Conservation (phyloP, 2,329 filamentous ascomycete species). For the Onygena corvina region DNA sequence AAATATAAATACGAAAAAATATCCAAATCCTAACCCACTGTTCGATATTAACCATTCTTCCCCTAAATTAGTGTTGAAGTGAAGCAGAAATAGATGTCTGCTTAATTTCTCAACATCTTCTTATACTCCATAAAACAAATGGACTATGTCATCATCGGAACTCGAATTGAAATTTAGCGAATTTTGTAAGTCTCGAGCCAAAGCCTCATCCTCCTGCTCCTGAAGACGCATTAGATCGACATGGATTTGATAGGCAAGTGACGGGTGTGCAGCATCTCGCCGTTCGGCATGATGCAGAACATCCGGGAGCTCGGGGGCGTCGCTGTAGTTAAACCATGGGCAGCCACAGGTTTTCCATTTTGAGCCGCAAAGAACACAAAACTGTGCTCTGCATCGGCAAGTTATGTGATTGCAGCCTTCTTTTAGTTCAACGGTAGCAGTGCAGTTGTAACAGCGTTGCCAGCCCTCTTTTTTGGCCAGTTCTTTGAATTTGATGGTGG, state of each 20-base stretch:
- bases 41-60: too few relatives aligned
- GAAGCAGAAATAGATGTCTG: too few relatives aligned
- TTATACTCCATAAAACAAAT: too few relatives aligned
- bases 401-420: slow-evolving; percentile 84
- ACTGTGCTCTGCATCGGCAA: slow-evolving; percentile 70
- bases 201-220: slow-evolving; percentile 38
- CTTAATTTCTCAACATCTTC: not conserved
- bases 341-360: slow-evolving; percentile 79
- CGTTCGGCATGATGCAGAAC: slow-evolving; percentile 51
- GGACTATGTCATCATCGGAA: too few relatives aligned
- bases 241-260: slow-evolving; percentile 38
- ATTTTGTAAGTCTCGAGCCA: slow-evolving; percentile 41
- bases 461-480: slow-evolving; percentile 60
- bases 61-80: too few relatives aligned
- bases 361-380: slow-evolving; percentile 72
- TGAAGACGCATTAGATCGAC: slow-evolving; percentile 37
- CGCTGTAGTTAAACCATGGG: slow-evolving; percentile 61
- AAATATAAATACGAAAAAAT: not conserved
- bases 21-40: not conserved
- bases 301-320: slow-evolving; percentile 53
- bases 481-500: slow-evolving; percentile 38
- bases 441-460: slow-evolving; percentile 69
- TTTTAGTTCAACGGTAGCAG: slow-evolving; percentile 61
- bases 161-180: not conserved
- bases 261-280: slow-evolving; percentile 14